These are phyloP conservation scores for Aspergillus piperis DNA, from an alignment of 2,329 filamentous ascomycete genomes.

Conservation along the genomic window DNA sequence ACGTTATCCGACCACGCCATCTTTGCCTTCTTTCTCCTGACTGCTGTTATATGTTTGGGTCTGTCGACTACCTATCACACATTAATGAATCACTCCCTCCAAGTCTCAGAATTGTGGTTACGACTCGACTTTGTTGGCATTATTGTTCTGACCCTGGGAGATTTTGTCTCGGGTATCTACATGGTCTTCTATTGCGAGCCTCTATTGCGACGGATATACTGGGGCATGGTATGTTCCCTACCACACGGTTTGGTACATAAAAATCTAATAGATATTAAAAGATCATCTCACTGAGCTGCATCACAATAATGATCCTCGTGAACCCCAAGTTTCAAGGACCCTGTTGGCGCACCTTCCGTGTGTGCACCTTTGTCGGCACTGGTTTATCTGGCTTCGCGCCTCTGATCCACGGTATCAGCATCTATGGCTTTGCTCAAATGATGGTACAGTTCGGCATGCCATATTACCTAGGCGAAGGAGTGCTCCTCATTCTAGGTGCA, in stretches of 20 bases:
- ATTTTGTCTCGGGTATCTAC: slow-evolving; percentile 15
- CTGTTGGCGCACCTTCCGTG: slow-evolving; percentile 8
- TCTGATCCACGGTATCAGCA: slow-evolving; percentile 24
- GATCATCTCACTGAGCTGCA: slow-evolving; percentile 9
- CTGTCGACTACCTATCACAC: slow-evolving; percentile 25
- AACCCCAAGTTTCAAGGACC: slow-evolving; percentile 11
- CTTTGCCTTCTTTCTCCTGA: slow-evolving; percentile 23
- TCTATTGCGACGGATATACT: slow-evolving; percentile 10
- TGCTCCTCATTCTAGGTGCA: slow-evolving; percentile 28
- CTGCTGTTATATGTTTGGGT: not conserved
- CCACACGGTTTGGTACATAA: not conserved
- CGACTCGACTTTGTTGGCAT: slow-evolving; percentile 25
- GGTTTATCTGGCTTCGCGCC: slow-evolving; percentile 10
- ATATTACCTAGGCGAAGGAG: slow-evolving; percentile 20
- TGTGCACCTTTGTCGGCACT: slow-evolving; percentile 12
- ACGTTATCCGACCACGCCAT: slow-evolving; percentile 20
- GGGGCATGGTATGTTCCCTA: slow-evolving; percentile 10
- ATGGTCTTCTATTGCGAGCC: slow-evolving; percentile 15
- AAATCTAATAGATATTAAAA: not conserved
- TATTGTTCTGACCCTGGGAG: slow-evolving; percentile 20
- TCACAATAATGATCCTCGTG: slow-evolving; percentile 7
- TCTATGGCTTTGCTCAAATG: slow-evolving; percentile 32
- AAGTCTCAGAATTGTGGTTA: slow-evolving; percentile 26
- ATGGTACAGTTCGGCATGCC: slow-evolving; percentile 25
- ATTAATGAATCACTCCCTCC: slow-evolving; percentile 31